These are phyloP conservation scores for Penicillium freii DNA, from an alignment of 2,329 filamentous ascomycete genomes.

Conservation along the genomic window DNA sequence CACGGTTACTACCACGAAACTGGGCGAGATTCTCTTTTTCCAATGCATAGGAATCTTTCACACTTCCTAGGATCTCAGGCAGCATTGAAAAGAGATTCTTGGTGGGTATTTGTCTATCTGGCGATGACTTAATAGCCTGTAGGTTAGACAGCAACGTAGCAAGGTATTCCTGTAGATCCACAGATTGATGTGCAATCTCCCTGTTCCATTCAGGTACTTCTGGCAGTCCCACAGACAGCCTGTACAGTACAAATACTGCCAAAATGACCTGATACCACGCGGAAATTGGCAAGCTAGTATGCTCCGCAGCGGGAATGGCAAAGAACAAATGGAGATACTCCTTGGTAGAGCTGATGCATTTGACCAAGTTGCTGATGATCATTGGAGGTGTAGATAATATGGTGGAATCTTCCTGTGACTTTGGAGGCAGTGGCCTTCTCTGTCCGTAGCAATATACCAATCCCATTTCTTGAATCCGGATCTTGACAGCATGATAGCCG, in stretches of 20 bases:
- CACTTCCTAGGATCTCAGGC: constrained; percentile 17
- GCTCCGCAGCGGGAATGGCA: constrained; percentile 4
- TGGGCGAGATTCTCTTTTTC: constrained; percentile 6
- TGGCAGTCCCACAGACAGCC: constrained; percentile 9
- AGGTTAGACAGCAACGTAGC: constrained; percentile 3
- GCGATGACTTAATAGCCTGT: constrained; percentile 6
- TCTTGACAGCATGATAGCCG: constrained; percentile 11
- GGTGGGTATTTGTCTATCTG: constrained; percentile 10
- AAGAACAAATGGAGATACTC: constrained; percentile 13
- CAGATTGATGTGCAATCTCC: constrained; percentile 14
- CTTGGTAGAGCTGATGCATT: constrained; percentile 12
- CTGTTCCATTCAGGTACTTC: constrained; percentile 13
- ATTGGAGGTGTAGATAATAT: constrained; percentile 9
- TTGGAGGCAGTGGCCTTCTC: constrained; percentile 5
- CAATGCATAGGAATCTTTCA: constrained; percentile 13
- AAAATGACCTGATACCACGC: constrained; percentile 16
- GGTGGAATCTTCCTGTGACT: constrained; percentile 6
- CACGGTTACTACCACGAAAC: background rate
- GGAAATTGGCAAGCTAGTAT: constrained; percentile 12
- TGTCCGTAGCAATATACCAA: constrained; percentile 16
- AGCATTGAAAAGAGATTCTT: constrained; percentile 18
- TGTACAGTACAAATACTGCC: constrained; percentile 16
- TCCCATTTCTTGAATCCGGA: constrained; percentile 16
- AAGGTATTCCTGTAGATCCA: constrained; percentile 12
- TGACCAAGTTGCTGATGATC: constrained; percentile 12